Evolutionary conservation across 257 asterid species (phyloP), one percentile per base, ranked within the genome.

Genomic region (Galeopsis tetrahit): DNA sequence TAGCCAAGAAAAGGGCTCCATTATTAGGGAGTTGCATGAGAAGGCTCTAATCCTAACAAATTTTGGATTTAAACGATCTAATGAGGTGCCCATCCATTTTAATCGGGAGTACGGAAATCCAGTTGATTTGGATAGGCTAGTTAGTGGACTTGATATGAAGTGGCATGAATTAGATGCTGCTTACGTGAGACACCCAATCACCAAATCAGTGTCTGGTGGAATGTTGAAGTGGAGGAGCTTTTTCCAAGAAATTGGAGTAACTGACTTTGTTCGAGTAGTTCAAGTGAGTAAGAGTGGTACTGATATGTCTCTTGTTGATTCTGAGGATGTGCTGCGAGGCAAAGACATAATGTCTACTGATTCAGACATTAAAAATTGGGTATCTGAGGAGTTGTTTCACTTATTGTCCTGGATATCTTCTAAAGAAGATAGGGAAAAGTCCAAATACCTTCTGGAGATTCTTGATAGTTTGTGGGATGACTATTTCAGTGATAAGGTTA

Each of bases 391-490:
- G 86, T 83, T 90, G 80, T 77, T 66, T 66, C 55, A 71, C 64
- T 71, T 95, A 75, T 74, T 95, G 40, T 84, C 95, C 64, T 73
- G 64, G 53, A 65, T 95, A 35, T 83, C 90, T 56, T 79, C 88
- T 36, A 70, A 68, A 38, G 78, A 70, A 69, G 90, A 88, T 81
- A 64, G 69, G 70, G 86, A 87, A 42, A 91, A 86, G 84, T 85
- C 91, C 77, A 84, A 76, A 69, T 76, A 77, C 80, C 82, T 94
- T 74, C 71, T 94, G 85, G 99, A 91, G 83, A 81, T 94, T 79
- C 92, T 94, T 71, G 98, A 91, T 88, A 81, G 65, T 49, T 52
- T 91, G 63, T 94, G 99, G 99, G 95, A 94, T 81, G 86, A 80
- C 61, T 75, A 70, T 82, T 94, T 90, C 81, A 75, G 86, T 57